phyloP scores from a whole-genome alignment of 495 filamentous ascomycete species.

The Cladorrhinum samala region DNA sequence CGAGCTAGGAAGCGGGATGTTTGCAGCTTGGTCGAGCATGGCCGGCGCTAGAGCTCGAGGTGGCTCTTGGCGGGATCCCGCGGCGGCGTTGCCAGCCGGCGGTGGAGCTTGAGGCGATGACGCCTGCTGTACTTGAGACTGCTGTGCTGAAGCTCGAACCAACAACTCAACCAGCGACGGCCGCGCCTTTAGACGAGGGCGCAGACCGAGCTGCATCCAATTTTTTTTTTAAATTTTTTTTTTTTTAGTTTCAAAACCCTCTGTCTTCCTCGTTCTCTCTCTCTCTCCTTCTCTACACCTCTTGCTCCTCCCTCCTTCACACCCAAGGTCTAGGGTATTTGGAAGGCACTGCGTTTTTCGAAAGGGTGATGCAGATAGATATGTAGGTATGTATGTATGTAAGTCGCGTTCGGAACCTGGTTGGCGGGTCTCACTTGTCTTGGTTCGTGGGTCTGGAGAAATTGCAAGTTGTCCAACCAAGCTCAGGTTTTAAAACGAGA shows the following conservation, averaged over 20 bases:
- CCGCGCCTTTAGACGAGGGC: slow-evolving; percentile 60
- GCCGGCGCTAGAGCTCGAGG: slow-evolving; percentile 9
- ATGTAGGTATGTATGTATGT: no score
- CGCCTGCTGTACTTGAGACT: slow-evolving; percentile 18
- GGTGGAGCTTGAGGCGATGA: slow-evolving; percentile 27
- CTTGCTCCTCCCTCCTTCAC: background rate
- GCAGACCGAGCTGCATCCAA: slow-evolving; percentile 31
- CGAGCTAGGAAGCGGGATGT: slow-evolving; percentile 34
- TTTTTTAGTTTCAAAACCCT: background rate
- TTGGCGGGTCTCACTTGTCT: no score
- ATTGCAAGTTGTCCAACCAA: no score
- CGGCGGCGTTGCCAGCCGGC: slow-evolving; percentile 18
- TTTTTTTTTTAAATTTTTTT: background rate
- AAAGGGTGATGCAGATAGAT: no score
- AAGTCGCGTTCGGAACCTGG: no score
- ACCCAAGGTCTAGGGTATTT: no score
- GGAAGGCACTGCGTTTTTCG: background rate
- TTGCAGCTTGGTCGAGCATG: slow-evolving; percentile 27
- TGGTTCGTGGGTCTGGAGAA: no score
- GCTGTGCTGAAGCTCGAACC: slow-evolving; percentile 28
- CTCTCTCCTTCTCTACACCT: background rate
- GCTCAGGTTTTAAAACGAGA: no score
- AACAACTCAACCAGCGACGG: slow-evolving; percentile 70
- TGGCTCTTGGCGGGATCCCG: slow-evolving; percentile 7
- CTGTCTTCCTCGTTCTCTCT: background rate